Evolutionary conservation across 2,329 filamentous ascomycete species (phyloP).

Genomic region (Fusarium floridanum): DNA sequence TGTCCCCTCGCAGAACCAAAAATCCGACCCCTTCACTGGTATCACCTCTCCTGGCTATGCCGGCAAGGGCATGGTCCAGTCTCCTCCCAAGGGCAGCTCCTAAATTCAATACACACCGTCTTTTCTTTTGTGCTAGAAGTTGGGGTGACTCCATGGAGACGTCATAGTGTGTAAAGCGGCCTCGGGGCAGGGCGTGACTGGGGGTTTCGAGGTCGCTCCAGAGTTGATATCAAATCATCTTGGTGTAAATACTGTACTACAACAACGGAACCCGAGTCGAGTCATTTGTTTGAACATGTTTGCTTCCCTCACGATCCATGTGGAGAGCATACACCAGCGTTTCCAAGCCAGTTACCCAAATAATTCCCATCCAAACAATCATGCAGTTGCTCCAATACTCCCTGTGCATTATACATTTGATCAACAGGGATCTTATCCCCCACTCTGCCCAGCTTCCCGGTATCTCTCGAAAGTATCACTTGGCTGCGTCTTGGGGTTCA

Average conservation of each 20-base stretch:
- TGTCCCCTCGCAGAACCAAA: slow-evolving; percentile 74
- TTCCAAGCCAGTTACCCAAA: slow-evolving; percentile 28
- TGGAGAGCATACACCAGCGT: slow-evolving; percentile 24
- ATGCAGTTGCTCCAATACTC: slow-evolving; percentile 31
- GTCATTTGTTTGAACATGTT: slow-evolving; percentile 48
- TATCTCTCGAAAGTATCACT: slow-evolving; percentile 56
- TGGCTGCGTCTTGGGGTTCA: slow-evolving; percentile 39
- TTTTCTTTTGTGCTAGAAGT: slow-evolving; percentile 54
- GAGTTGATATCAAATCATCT: slow-evolving; percentile 43
- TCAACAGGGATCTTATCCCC: slow-evolving; percentile 52
- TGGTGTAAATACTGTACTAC: slow-evolving; percentile 61
- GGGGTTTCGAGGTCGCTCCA: slow-evolving; percentile 50
- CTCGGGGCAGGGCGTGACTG: slow-evolving; percentile 46
- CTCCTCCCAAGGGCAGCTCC: slow-evolving; percentile 65
- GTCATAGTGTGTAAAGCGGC: slow-evolving; percentile 53
- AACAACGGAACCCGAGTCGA: slow-evolving; percentile 55
- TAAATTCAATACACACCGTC: slow-evolving; percentile 52
- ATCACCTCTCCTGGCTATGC: slow-evolving; percentile 82
- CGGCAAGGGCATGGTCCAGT: slow-evolving; percentile 85
- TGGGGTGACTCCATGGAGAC: slow-evolving; percentile 48
- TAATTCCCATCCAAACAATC: slow-evolving; percentile 24
- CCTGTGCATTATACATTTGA: not conserved
- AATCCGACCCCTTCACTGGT: slow-evolving; percentile 88
- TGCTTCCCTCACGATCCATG: slow-evolving; percentile 28
- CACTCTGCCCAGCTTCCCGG: slow-evolving; percentile 62